Conservation (phyloP, 306 rosid genomes). For the Lotus japonicus region DNA sequence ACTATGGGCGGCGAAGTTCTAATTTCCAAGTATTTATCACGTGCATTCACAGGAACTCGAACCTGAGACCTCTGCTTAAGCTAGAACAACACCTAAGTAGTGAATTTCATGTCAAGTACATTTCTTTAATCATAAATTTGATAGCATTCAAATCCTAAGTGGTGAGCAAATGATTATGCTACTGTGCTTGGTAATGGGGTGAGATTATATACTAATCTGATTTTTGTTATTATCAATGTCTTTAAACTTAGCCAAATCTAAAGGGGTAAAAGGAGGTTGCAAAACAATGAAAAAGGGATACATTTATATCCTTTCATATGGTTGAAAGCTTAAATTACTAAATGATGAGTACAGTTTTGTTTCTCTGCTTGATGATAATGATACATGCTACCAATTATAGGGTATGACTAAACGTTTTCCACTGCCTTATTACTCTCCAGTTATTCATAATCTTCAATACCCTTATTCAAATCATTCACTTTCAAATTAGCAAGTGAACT, state of each 20-base stretch:
- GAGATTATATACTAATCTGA: not conserved
- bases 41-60: too few species aligned
- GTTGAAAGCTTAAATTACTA: not conserved
- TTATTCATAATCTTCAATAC: not conserved
- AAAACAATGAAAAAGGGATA: not conserved
- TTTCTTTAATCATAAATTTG: not conserved
- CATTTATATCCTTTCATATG: not conserved
- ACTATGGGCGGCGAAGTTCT: too few species aligned
- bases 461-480: not conserved
- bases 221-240: not conserved
- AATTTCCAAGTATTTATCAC: too few species aligned
- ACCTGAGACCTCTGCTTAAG: too few species aligned
- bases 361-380: not conserved
- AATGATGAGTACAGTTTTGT: not conserved
- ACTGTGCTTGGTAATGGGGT: not conserved
- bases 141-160: not conserved
- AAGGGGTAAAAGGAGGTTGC: not conserved
- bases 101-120: slow-evolving; percentile 11
- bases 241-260: not conserved
- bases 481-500: not conserved
- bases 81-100: too few species aligned
- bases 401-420: not conserved
- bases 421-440: not conserved
- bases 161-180: not conserved
- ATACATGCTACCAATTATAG: not conserved